Conservation (phyloP, 495 filamentous ascomycete species). For the Daldinia concentrica region DNA sequence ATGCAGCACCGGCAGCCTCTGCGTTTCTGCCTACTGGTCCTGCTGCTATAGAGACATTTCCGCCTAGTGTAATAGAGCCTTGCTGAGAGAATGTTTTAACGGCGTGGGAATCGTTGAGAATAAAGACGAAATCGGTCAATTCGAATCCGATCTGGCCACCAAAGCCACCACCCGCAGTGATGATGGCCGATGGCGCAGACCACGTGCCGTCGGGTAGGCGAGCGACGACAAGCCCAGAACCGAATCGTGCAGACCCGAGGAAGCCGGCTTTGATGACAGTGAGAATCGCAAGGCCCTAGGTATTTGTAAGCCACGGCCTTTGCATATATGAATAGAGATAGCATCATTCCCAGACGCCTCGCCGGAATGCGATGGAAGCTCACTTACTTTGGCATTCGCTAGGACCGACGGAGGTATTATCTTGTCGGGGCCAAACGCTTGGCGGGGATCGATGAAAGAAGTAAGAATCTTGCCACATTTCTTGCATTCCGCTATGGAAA, state of each 20-base stretch:
- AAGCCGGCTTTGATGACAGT: constrained; percentile 97
- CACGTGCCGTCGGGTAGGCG: constrained; percentile 90
- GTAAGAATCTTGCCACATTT: constrained; percentile 92
- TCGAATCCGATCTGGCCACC: constrained; percentile 98
- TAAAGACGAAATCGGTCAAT: constrained; percentile 98
- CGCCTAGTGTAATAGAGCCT: constrained; percentile 89
- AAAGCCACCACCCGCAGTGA: constrained; percentile 89
- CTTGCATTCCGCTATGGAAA: constrained; percentile 78
- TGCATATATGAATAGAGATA: neutral
- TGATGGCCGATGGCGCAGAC: constrained; percentile 94
- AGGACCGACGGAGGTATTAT: constrained; percentile 93
- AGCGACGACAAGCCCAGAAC: constrained; percentile 92
- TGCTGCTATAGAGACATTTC: constrained; percentile 95
- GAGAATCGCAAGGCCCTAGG: constrained; percentile 89
- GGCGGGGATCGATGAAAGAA: constrained; percentile 92
- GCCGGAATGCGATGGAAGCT: constrained; percentile 5
- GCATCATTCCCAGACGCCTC: neutral
- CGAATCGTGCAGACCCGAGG: constrained; percentile 90
- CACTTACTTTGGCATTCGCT: constrained; percentile 84
- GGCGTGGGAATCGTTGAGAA: constrained; percentile 90
- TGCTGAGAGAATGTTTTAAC: constrained; percentile 95
- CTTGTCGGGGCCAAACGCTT: constrained; percentile 96
- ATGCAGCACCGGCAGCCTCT: constrained; percentile 94
- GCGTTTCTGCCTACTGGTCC: constrained; percentile 94
- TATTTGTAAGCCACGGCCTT: constrained; percentile 24